Evolutionary conservation across 306 rosid species (phyloP).

Genomic region (Dryas alaskensis): DNA sequence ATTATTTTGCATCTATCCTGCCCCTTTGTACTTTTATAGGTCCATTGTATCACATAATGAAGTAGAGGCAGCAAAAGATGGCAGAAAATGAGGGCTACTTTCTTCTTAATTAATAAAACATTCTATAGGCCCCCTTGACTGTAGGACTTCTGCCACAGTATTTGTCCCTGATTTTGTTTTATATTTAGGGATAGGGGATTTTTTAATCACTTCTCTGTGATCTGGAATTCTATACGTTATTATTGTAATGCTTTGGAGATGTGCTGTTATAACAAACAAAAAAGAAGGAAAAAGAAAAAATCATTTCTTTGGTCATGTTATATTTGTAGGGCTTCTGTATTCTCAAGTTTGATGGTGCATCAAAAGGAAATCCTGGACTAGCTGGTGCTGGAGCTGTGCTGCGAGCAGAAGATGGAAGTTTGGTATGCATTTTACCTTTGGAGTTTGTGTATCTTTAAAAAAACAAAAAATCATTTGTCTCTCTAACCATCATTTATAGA

Average conservation of each 20-base stretch:
- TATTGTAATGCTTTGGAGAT: neutral
- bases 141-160: too few species aligned
- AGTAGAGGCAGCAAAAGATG: neutral
- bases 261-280: neutral
- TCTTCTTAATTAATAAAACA: neutral
- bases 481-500: conserved; percentile 50
- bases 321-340: conserved; percentile 52
- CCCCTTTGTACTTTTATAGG: neutral
- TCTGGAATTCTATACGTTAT: neutral
- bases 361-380: conserved; percentile 90
- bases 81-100: neutral
- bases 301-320: conserved; percentile 20
- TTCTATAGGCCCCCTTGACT: neutral
- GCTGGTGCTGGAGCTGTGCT: conserved; percentile 98
- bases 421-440: conserved; percentile 53
- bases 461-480: neutral
- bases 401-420: conserved; percentile 67
- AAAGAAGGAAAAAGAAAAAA: neutral
- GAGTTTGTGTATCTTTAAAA: conserved; percentile 17
- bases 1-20: neutral
- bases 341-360: conserved; percentile 84
- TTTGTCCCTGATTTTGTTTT: too few species aligned
- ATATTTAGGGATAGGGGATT: too few species aligned
- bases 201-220: neutral
- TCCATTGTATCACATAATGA: neutral